Evolutionary conservation across 2,329 filamentous ascomycete species (phyloP), one percentile per base, ranked within the genome.

Genomic region (Biscogniauxia mediterranea): DNA sequence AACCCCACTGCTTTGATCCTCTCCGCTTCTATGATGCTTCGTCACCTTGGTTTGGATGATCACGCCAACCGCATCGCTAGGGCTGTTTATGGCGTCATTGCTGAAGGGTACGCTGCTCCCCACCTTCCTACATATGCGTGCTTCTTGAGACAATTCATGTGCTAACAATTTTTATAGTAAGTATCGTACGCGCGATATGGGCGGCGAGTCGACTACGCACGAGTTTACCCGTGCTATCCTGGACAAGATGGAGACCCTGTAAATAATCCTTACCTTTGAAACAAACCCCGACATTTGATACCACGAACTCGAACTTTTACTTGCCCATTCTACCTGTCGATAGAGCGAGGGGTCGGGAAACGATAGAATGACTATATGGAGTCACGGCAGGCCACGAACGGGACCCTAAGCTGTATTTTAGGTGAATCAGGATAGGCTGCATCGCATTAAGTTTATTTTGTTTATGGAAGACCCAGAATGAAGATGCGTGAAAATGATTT

Each of bases 11-110:
- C 95, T 68, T 85, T 99, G 83, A 87, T 99, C 70, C 90, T 99
- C 66, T 97, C 92, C 62, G 93, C 93, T 68, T 91, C 92, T 77
- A 99, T 99, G 95, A 89, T 99, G 73, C 86, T 99, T 77, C 90
- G 95, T 76, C 95, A 99, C 82, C 86, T 99, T 69, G 95, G 95
- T 71, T 90, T 99, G 56, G 94, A 99, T 76, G 93, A 98, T 78
- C 95, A 99, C 78, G 95, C 95, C 74, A 97, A 97, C 87, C 89
- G 95, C 77, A 97, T 98, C 80, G 96, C 92, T 78, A 94, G 94
- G 85, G 89, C 90, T 69, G 81, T 88, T 70, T 89, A 89, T 74
- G 83, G 81, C 68, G 86, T 89, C 56, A 98, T 99, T 76, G 89
- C 90, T 70, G 92, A 97, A 75, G 93, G 92, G 91, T 95, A 82